Percentiles rank a stretch among this genome's conserved stretches.
These are phyloP conservation scores for Kregervanrija fluxuum DNA, from an alignment of 805 yeast species.

Conservation along the genomic window DNA sequence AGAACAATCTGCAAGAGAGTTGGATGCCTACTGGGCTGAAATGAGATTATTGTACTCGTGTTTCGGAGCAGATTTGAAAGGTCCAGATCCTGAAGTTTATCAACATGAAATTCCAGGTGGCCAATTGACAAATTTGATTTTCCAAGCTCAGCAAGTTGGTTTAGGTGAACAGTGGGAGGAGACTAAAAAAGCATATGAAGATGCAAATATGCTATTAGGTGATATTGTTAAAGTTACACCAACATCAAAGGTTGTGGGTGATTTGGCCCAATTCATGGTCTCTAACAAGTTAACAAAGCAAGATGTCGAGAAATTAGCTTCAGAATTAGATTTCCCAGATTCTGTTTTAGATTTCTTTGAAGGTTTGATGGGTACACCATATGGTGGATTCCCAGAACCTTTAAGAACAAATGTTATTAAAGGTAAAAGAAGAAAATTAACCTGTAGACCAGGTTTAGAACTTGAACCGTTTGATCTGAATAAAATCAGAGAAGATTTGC, in stretches of 20 bases:
- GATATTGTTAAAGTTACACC: slow-evolving; percentile 99
- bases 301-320: slow-evolving; percentile 83
- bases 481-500: slow-evolving; percentile 64
- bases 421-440: slow-evolving; percentile 88
- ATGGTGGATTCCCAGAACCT: slow-evolving; percentile 99
- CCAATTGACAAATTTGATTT: slow-evolving; percentile 91
- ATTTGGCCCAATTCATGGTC: slow-evolving; percentile 99
- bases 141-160: slow-evolving; percentile 99
- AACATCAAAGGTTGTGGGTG: slow-evolving; percentile 99
- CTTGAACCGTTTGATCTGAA: slow-evolving; percentile 78
- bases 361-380: slow-evolving; percentile 98
- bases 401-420: slow-evolving; percentile 83
- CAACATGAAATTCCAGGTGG: slow-evolving; percentile 99
- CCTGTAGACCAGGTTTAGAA: slow-evolving; percentile 85
- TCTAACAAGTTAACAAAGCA: slow-evolving; percentile 80
- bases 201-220: slow-evolving; percentile 86
- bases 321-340: slow-evolving; percentile 94
- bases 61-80: slow-evolving; percentile 97
- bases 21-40: slow-evolving; percentile 97
- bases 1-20: slow-evolving; percentile 61
- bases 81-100: slow-evolving; percentile 99
- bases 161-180: slow-evolving; percentile 94
- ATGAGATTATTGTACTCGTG: slow-evolving; percentile 95
- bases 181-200: slow-evolving; percentile 89
- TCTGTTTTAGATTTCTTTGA: slow-evolving; percentile 97